Evolutionary conservation across 2,329 filamentous ascomycete species (phyloP).

Genomic region (Pseudopithomyces maydicus): DNA sequence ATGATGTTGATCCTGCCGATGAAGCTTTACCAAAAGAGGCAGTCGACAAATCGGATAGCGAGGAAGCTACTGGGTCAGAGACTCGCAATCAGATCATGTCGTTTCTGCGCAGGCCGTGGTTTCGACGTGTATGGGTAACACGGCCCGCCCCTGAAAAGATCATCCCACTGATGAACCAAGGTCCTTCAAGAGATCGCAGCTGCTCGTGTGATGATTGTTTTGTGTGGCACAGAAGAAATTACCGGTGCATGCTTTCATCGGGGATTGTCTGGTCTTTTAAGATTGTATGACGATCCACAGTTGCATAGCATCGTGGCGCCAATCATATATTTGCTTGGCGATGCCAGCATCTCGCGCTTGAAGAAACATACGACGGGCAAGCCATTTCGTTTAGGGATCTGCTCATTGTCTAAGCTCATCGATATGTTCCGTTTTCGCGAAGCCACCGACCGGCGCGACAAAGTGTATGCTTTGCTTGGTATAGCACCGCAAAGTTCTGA

Average conservation of each 20-base stretch:
- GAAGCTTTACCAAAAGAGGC: not conserved
- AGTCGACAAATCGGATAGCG: not conserved
- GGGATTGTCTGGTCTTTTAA: not conserved
- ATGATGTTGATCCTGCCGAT: not conserved
- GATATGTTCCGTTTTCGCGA: slow-evolving; percentile 13
- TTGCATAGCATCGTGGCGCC: not conserved
- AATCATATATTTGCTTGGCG: slow-evolving; percentile 3
- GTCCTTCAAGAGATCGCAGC: slow-evolving; percentile 16
- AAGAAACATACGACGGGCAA: not conserved
- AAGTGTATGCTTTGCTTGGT: slow-evolving; percentile 14
- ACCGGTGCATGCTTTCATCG: slow-evolving; percentile 9
- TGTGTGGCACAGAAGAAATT: slow-evolving; percentile 7
- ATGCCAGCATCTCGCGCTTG: not conserved
- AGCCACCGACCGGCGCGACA: slow-evolving; percentile 11
- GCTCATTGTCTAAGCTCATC: slow-evolving; percentile 8
- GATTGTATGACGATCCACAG: not conserved
- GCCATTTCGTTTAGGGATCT: slow-evolving; percentile 2
- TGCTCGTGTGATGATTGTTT: slow-evolving; percentile 8
- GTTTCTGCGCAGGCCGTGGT: slow-evolving; percentile 12
- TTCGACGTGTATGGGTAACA: slow-evolving; percentile 14
- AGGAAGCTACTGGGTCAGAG: not conserved
- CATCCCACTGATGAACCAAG: slow-evolving; percentile 5
- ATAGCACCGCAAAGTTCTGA: slow-evolving; percentile 6
- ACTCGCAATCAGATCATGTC: not conserved
- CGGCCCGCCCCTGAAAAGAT: not conserved